These are phyloP conservation scores for Chenopodium berlandieri DNA, from an alignment of 148 eudicot genomes.

Conservation along the genomic window DNA sequence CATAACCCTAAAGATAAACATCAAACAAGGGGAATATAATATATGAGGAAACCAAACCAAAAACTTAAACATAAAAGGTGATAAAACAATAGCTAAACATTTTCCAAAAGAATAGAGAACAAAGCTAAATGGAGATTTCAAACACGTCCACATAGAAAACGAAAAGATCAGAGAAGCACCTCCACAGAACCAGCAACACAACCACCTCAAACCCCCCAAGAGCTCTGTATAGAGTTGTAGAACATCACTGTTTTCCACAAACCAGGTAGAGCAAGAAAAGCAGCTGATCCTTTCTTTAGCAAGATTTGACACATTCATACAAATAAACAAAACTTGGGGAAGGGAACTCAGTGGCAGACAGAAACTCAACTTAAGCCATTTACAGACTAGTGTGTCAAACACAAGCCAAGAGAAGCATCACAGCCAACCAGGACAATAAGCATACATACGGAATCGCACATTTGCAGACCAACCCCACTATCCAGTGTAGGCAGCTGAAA, in stretches of 20 bases:
- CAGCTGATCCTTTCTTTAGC: no score
- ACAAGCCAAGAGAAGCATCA: neutral
- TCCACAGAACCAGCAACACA: no score
- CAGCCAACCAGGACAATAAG: neutral
- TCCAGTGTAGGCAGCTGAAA: neutral
- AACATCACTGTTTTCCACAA: neutral
- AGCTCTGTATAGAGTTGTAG: neutral
- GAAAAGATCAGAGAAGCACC: neutral
- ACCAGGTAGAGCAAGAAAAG: neutral
- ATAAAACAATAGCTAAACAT: neutral
- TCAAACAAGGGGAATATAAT: neutral
- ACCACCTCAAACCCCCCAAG: no score
- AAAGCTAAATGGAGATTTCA: neutral
- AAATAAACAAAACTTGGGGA: no score
- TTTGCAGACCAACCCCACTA: neutral
- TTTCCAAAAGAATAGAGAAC: neutral
- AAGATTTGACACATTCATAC: no score
- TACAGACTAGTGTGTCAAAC: neutral
- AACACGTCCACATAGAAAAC: neutral
- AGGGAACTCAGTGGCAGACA: neutral
- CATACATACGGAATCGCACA: neutral
- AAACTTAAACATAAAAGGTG: neutral
- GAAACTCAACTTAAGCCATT: neutral
- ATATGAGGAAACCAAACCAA: conserved; percentile 9
- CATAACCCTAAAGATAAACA: conserved; percentile 69